phyloP scores from a whole-genome alignment of 306 rosid genomes.

The Acacia crassicarpa region DNA sequence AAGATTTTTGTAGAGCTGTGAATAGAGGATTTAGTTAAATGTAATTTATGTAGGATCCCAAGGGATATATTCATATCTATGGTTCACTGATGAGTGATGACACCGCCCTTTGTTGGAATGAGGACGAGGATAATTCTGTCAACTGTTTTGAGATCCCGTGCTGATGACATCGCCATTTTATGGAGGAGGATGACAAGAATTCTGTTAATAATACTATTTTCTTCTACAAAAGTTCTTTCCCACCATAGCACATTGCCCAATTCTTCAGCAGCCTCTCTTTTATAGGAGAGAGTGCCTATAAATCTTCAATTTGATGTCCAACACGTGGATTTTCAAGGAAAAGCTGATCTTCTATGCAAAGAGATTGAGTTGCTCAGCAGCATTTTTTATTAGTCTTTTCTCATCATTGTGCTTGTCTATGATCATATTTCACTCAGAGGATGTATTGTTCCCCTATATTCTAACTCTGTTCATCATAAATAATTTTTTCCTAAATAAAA shows the following conservation, averaged over 20 bases:
- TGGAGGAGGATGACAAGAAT: neutral
- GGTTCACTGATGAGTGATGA: neutral
- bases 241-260: neutral
- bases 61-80: neutral
- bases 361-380: neutral
- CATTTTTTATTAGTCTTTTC: neutral
- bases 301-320: neutral
- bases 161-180: neutral
- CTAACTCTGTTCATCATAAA: neutral
- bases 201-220: neutral
- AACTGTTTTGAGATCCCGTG: too few relatives aligned
- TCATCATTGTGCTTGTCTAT: neutral
- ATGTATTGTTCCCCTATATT: neutral
- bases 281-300: neutral
- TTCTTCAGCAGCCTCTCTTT: neutral
- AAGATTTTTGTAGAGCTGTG: neutral
- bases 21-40: neutral
- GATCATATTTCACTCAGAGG: neutral
- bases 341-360: too few relatives aligned
- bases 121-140: neutral
- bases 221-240: neutral
- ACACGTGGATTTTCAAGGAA: neutral
- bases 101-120: neutral
- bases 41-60: neutral
- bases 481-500: neutral